Percentiles rank a stretch among this genome's conserved stretches.
phyloP scores from a whole-genome alignment of 345 rosid genomes.

The Cardamine resedifolia region DNA sequence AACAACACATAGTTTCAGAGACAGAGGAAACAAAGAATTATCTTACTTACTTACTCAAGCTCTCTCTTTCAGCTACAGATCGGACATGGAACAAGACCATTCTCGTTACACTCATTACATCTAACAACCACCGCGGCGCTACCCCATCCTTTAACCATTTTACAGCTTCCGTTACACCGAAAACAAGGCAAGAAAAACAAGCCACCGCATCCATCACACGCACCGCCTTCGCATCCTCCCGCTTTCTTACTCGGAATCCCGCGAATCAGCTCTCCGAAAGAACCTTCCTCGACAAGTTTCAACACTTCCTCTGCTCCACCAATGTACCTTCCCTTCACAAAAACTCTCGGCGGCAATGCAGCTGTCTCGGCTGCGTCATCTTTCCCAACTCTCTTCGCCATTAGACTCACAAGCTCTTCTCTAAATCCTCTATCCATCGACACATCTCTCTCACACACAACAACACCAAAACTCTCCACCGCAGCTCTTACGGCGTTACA shows the following conservation, averaged over 20 bases:
- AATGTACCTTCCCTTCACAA: constrained; percentile 72
- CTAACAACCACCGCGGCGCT: constrained; percentile 44
- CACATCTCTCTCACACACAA: constrained; percentile 66
- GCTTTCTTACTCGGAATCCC: constrained; percentile 54
- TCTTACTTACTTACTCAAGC: background rate
- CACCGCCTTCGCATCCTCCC: constrained; percentile 34
- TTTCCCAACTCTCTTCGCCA: constrained; percentile 40
- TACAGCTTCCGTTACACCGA: constrained; percentile 76
- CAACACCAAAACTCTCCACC: constrained; percentile 54
- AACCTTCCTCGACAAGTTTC: constrained; percentile 64
- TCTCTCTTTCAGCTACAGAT: constrained; percentile 55
- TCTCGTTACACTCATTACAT: constrained; percentile 82
- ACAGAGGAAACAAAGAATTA: background rate
- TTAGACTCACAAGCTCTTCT: constrained; percentile 57
- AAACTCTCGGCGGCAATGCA: constrained; percentile 65
- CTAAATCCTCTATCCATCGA: constrained; percentile 79
- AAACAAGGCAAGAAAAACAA: constrained; percentile 78
- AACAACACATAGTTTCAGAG: background rate
- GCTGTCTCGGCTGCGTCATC: background rate
- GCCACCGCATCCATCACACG: constrained; percentile 71
- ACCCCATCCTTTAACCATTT: constrained; percentile 45
- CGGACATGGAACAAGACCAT: constrained; percentile 83
- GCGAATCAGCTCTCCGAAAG: constrained; percentile 51
- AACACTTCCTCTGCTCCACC: constrained; percentile 87
- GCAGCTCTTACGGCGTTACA: constrained; percentile 67